A percentile compares a stretch with the other conserved stretches of the same genome.
phyloP scores from a whole-genome alignment of 1,284 basidiomycete species.

The Boletellus deceptivus region DNA sequence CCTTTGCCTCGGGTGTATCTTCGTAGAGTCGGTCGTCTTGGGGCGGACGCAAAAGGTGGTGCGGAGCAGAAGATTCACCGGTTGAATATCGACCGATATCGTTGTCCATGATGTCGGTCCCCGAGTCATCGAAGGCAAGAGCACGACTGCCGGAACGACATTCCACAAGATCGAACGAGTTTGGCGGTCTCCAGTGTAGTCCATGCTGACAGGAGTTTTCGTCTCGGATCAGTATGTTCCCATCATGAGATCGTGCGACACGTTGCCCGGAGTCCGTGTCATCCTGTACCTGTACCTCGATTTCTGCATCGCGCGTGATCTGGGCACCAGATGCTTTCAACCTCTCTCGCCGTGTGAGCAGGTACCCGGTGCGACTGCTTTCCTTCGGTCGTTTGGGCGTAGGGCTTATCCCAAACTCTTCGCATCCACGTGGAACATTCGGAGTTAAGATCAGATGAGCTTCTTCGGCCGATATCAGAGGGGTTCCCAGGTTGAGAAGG shows the following conservation, averaged over 20 bases:
- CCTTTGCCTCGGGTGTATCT: slow-evolving; percentile 8
- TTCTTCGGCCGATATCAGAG: slow-evolving; percentile 11
- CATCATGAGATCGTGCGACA: background rate
- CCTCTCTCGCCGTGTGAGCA: slow-evolving; percentile 28
- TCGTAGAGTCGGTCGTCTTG: background rate
- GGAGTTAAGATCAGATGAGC: slow-evolving; percentile 1
- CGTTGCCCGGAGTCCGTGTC: background rate
- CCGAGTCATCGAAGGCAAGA: slow-evolving; percentile 27
- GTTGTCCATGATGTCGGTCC: slow-evolving; percentile 19
- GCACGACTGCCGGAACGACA: background rate
- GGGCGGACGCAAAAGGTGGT: background rate
- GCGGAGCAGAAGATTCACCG: slow-evolving; percentile 5
- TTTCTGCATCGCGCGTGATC: slow-evolving; percentile 1
- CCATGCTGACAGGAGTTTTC: background rate
- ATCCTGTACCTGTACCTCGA: background rate
- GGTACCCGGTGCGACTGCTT: slow-evolving; percentile 14
- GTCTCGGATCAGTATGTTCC: background rate
- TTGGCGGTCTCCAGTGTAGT: background rate
- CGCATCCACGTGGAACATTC: slow-evolving; percentile 19
- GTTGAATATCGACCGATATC: slow-evolving; percentile 3
- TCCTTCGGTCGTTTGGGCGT: slow-evolving; percentile 9
- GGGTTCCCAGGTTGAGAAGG: slow-evolving; percentile 12
- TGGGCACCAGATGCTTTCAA: slow-evolving; percentile 7
- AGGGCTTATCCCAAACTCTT: slow-evolving; percentile 28
- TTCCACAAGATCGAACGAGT: background rate